Conservation (phyloP, 1,284 basidiomycete genomes). For the Salmacisia buchloeana region DNA sequence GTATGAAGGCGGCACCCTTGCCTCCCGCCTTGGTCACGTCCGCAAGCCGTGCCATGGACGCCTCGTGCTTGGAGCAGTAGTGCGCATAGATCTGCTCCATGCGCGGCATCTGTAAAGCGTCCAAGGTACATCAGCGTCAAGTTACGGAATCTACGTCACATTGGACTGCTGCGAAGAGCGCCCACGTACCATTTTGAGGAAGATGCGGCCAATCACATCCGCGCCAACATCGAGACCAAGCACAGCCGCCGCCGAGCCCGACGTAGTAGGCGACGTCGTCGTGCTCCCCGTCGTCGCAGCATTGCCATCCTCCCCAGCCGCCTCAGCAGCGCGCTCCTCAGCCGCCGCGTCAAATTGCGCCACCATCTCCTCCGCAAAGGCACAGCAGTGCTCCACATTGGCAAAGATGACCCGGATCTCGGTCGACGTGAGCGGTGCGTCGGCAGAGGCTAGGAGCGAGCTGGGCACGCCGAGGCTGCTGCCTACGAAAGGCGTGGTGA, state of each 20-base stretch:
- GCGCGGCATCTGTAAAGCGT: conserved; percentile 61
- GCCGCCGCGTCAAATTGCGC: conserved; percentile 9
- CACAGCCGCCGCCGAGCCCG: neutral
- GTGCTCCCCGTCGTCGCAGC: no score
- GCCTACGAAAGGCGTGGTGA: conserved; percentile 52
- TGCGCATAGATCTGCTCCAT: conserved; percentile 73
- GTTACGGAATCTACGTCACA: neutral
- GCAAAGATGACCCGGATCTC: conserved; percentile 72
- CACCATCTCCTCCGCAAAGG: conserved; percentile 65
- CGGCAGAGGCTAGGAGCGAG: conserved; percentile 9
- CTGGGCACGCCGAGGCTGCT: conserved; percentile 7
- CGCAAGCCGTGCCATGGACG: conserved; percentile 62
- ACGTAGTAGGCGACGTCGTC: neutral
- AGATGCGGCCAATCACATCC: conserved; percentile 72
- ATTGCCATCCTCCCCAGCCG: neutral
- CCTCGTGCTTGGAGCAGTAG: conserved; percentile 80
- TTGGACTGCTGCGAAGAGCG: neutral
- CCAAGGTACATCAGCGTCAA: conserved; percentile 10
- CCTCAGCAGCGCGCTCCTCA: neutral
- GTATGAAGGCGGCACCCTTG: conserved; percentile 42
- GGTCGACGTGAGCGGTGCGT: conserved; percentile 60
- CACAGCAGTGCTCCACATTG: conserved; percentile 70
- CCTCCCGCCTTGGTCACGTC: conserved; percentile 39
- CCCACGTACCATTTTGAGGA: conserved; percentile 66
- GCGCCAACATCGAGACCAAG: conserved; percentile 10